Percentiles rank a stretch among this genome's conserved stretches.
phyloP scores from a whole-genome alignment of 2,329 filamentous ascomycete species.

The Aspergillus melleus region DNA sequence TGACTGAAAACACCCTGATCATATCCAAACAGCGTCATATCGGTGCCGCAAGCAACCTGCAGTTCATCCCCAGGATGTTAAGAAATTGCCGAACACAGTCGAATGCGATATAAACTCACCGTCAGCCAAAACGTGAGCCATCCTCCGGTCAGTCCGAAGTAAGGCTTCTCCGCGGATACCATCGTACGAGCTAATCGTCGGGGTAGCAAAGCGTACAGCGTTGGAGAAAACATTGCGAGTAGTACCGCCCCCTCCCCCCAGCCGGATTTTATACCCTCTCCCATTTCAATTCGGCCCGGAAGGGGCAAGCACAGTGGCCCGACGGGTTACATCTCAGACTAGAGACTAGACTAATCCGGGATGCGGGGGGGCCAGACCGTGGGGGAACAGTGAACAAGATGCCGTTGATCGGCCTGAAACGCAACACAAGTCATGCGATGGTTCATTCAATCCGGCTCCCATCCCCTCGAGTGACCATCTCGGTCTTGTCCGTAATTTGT shows the following conservation, averaged over 20 bases:
- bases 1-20: conserved; percentile 56
- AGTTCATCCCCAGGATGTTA: background rate
- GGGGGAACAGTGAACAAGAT: background rate
- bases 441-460: background rate
- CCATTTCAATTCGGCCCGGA: background rate
- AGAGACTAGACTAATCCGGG: background rate
- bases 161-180: conserved; percentile 35
- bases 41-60: conserved; percentile 47
- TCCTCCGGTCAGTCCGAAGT: conserved; percentile 55
- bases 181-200: background rate
- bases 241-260: too few relatives aligned
- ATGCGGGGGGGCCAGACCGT: background rate
- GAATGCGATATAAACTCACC: conserved; percentile 24
- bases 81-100: conserved; percentile 16
- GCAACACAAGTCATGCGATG: background rate
- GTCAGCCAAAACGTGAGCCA: conserved; percentile 61
- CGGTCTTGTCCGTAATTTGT: background rate
- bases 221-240: background rate
- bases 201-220: background rate
- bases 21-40: conserved; percentile 51
- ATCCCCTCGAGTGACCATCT: background rate
- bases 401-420: background rate
- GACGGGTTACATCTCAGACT: background rate
- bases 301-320: background rate
- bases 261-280: background rate